A percentile compares a stretch with the other conserved stretches of the same genome.
phyloP scores from a whole-genome alignment of 805 yeast genomes.

The Wickerhamiella azyma region DNA sequence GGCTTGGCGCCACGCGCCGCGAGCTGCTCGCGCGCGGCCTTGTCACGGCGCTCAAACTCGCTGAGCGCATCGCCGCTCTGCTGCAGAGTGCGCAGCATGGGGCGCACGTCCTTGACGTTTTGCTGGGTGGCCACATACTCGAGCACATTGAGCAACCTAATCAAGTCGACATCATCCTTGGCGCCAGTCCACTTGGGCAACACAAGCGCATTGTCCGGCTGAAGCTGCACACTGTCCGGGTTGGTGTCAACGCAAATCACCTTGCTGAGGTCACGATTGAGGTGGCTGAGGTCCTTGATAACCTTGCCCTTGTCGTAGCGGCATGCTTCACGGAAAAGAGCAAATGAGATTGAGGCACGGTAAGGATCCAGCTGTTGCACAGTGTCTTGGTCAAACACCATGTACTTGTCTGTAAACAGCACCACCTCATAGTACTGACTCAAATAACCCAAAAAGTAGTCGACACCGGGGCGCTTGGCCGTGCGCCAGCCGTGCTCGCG shows the following conservation, averaged over 20 bases:
- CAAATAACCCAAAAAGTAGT: slow-evolving; percentile 86
- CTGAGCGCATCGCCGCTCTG: slow-evolving; percentile 47
- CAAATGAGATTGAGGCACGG: slow-evolving; percentile 76
- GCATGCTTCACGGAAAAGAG: slow-evolving; percentile 83
- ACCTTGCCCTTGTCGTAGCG: slow-evolving; percentile 77
- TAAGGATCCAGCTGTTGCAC: slow-evolving; percentile 86
- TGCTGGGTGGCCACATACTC: slow-evolving; percentile 88
- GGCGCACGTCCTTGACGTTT: slow-evolving; percentile 69
- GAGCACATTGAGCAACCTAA: slow-evolving; percentile 76
- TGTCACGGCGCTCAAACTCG: slow-evolving; percentile 73
- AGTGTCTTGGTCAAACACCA: slow-evolving; percentile 71
- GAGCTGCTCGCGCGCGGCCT: slow-evolving; percentile 43
- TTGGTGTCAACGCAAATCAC: slow-evolving; percentile 69
- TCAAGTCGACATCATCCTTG: slow-evolving; percentile 60
- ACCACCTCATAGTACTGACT: slow-evolving; percentile 95
- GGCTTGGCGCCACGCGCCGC: slow-evolving; percentile 25
- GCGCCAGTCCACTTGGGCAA: slow-evolving; percentile 77
- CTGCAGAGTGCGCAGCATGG: slow-evolving; percentile 59
- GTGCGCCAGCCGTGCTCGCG: slow-evolving; percentile 93
- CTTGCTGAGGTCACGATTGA: slow-evolving; percentile 83
- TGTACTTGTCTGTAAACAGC: slow-evolving; percentile 70
- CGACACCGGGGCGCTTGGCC: slow-evolving; percentile 97
- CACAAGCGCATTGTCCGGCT: slow-evolving; percentile 90
- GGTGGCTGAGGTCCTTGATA: slow-evolving; percentile 74
- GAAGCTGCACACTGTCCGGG: slow-evolving; percentile 56